These are phyloP conservation scores for Phialophora tarda DNA, from an alignment of 2,329 filamentous ascomycete genomes.

Conservation along the genomic window DNA sequence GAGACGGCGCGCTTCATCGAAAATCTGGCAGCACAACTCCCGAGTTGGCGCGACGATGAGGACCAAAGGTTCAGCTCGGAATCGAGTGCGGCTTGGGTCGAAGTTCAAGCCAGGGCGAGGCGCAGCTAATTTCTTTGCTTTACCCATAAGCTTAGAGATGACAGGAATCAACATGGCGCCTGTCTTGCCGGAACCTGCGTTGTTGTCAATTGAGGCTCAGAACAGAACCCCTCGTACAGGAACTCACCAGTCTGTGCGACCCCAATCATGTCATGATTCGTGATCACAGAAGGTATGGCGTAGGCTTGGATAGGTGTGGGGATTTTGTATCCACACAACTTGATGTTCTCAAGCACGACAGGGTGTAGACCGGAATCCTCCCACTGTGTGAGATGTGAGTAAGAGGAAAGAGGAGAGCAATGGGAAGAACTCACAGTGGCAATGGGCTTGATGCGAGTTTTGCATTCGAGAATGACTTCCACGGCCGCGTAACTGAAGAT, in stretches of 20 bases:
- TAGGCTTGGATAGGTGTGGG: constrained; percentile 91
- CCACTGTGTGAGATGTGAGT: constrained; percentile 59
- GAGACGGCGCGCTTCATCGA: constrained; percentile 88
- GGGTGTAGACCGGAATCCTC: constrained; percentile 83
- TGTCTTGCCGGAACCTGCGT: constrained; percentile 89
- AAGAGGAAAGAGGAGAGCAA: constrained; percentile 9
- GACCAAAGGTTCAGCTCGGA: constrained; percentile 84
- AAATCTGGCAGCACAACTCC: constrained; percentile 92
- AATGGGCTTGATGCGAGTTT: constrained; percentile 55
- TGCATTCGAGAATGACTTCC: constrained; percentile 58
- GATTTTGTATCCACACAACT: constrained; percentile 69
- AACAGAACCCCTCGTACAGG: background rate
- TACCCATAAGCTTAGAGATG: constrained; percentile 90
- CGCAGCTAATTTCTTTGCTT: constrained; percentile 84
- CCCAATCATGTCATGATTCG: constrained; percentile 81
- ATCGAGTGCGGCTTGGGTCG: constrained; percentile 56
- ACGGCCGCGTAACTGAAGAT: constrained; percentile 53
- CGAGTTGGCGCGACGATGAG: constrained; percentile 84
- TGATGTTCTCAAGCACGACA: constrained; percentile 76
- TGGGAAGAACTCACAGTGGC: constrained; percentile 47
- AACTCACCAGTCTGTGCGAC: constrained; percentile 86
- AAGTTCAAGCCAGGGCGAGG: constrained; percentile 69
- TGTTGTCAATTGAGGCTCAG: constrained; percentile 4
- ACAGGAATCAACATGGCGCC: constrained; percentile 90
- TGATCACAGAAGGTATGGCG: constrained; percentile 77